Base-by-base conservation (phyloP, 208 protist species). In the Trypanosoma platydactyli region DNA sequence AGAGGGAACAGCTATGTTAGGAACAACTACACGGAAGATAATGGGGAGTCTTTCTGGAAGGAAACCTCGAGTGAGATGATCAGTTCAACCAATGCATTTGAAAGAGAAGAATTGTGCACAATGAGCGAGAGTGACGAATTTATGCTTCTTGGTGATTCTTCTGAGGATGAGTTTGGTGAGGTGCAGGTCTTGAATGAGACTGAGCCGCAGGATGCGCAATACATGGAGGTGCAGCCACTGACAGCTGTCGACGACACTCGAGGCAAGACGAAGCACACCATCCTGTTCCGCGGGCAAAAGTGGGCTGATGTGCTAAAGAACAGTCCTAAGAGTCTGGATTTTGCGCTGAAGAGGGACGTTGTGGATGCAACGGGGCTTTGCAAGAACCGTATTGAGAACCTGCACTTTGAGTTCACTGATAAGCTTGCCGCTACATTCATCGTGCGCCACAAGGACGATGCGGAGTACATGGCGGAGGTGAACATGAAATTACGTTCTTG, bases 241-340 rank as follows among this genome's bases (percentile, higher is more conserved):
- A n/a, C n/a, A n/a, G n/a, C n/a, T n/a, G 58, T 50, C 40, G 51
- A 29, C 25, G 52, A 4, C 4, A 68, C 56, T 5, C 16, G 5
- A 3, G 61, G 64, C 30, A 40, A 44, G 66, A 77, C 71, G 1
- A 77, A 73, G 55, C 80, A 89, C 71, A 79, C 68, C 18, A 68
- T 86, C 42, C 80, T 71, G 56, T 89, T 89, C 67, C 80, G 73
- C 63, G 83, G 83, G 33, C 49, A 52, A n/a, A 61, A 64, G 61
- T 89, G 83, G 83, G 55, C 48, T 9, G 52, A 68, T 48, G 55
- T 86, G 25, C 54, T 81, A 49, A 56, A 41, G 42, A 63, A 50
- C 16, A 59, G 72, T 49, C 53, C 25, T 25, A 38, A 53, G 0
- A 68, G 50, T 25, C 68, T 84, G 16, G 45, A 64, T 51, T 56